These are phyloP conservation scores for Lunasporangiospora selenospora DNA, from an alignment of 192 early-diverging fungal species.

Conservation along the genomic window DNA sequence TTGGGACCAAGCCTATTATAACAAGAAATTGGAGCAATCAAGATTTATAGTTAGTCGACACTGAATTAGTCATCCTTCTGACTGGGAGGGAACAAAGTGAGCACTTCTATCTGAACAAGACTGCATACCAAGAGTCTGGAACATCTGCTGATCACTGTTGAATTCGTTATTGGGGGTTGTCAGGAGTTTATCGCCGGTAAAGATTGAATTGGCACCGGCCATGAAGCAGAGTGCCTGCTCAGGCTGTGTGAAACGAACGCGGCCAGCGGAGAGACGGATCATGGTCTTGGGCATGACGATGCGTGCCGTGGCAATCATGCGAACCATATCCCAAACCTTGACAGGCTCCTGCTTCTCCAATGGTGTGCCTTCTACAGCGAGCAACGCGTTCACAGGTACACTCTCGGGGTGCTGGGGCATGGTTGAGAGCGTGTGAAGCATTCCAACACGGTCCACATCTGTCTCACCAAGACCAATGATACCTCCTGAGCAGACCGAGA, in stretches of 20 bases:
- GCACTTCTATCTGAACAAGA: too few relatives aligned
- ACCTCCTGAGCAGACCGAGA: constrained; percentile 84
- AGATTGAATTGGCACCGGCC: constrained; percentile 86
- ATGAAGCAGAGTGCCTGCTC: constrained; percentile 83
- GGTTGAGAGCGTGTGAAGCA: constrained; percentile 78
- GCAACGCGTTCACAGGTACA: constrained; percentile 81
- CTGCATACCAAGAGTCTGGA: constrained; percentile 66
- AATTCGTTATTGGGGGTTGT: constrained; percentile 83
- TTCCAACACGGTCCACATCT: constrained; percentile 72
- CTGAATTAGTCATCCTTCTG: too few relatives aligned
- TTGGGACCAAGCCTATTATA: constrained; percentile 33
- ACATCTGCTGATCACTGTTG: constrained; percentile 75
- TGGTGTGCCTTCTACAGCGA: constrained; percentile 85
- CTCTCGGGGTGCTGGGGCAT: constrained; percentile 76
- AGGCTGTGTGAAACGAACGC: constrained; percentile 70
- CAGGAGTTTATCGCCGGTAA: constrained; percentile 83
- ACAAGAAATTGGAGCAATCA: too few relatives aligned
- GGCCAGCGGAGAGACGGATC: constrained; percentile 79
- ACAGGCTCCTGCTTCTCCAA: constrained; percentile 78
- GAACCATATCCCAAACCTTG: constrained; percentile 83
- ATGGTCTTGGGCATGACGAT: constrained; percentile 83
- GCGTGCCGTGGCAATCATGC: constrained; percentile 85
- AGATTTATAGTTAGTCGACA: too few relatives aligned
- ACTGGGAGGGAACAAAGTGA: too few relatives aligned
- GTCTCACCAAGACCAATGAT: constrained; percentile 86